A percentile compares a stretch with the other conserved stretches of the same genome.
Conservation (phyloP, 768 basidiomycete species). For the Amylocystis lapponica region DNA sequence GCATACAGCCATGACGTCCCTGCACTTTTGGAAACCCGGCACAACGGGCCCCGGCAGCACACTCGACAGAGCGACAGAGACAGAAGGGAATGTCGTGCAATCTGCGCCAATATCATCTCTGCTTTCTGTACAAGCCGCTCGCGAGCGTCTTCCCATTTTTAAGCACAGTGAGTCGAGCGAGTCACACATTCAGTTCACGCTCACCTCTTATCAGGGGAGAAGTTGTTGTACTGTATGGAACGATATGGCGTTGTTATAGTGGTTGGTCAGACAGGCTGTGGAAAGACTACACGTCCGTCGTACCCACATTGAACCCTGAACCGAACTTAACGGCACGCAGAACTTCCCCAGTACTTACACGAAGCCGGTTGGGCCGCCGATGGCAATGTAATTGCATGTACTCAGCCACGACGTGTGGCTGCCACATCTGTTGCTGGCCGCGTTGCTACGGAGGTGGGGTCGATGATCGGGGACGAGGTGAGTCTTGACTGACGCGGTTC, state of each 20-base stretch:
- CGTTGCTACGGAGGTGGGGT: slow-evolving; percentile 90
- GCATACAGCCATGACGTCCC: slow-evolving; percentile 35
- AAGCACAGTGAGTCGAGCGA: slow-evolving; percentile 61
- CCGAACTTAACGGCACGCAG: slow-evolving; percentile 35
- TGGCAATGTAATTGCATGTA: slow-evolving; percentile 85
- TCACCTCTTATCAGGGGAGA: slow-evolving; percentile 47
- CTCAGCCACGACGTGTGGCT: slow-evolving; percentile 88
- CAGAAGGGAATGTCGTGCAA: slow-evolving; percentile 65
- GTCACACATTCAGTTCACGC: not conserved
- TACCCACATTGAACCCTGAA: not conserved
- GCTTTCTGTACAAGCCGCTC: slow-evolving; percentile 65
- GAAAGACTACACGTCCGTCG: slow-evolving; percentile 91
- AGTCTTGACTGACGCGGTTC: slow-evolving; percentile 7
- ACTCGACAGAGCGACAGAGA: slow-evolving; percentile 76
- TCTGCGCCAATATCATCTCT: slow-evolving; percentile 52
- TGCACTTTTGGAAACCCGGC: slow-evolving; percentile 90
- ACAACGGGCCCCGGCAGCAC: slow-evolving; percentile 79
- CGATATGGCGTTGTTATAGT: slow-evolving; percentile 80
- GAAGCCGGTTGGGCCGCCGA: slow-evolving; percentile 90
- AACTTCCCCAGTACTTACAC: slow-evolving; percentile 91
- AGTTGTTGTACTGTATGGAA: slow-evolving; percentile 80
- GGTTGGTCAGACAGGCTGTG: slow-evolving; percentile 93
- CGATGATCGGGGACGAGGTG: slow-evolving; percentile 84
- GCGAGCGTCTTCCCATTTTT: slow-evolving; percentile 83
- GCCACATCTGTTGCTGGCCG: slow-evolving; percentile 91